Evolutionary conservation across 1,284 basidiomycete genomes (phyloP).

Genomic region (Cryptococcus sp.): DNA sequence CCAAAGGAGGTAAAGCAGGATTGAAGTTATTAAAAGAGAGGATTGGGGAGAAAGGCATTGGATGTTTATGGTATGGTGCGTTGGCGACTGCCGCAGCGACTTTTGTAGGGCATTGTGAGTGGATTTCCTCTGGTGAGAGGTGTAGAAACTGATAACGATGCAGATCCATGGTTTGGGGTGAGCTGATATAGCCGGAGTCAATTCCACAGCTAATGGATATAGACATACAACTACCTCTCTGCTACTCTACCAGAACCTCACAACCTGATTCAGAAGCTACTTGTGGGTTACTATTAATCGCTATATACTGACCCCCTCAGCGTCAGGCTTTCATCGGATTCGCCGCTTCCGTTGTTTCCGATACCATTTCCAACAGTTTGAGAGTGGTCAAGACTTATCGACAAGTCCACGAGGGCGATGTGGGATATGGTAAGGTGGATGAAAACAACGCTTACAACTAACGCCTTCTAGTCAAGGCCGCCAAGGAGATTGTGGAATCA

Average conservation of each 20-base stretch:
- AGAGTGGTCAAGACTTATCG: slow-evolving; percentile 90
- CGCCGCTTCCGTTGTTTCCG: slow-evolving; percentile 70
- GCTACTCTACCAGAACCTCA: slow-evolving; percentile 58
- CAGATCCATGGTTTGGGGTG: neutral
- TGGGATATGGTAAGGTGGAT: slow-evolving; percentile 58
- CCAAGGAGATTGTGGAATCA: slow-evolving; percentile 58
- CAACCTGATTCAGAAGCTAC: slow-evolving; percentile 57
- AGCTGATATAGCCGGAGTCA: neutral
- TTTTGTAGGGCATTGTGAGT: slow-evolving; percentile 76
- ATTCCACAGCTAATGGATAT: slow-evolving; percentile 1
- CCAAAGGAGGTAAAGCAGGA: slow-evolving; percentile 65
- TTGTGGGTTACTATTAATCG: slow-evolving; percentile 23
- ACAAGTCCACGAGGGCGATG: slow-evolving; percentile 72
- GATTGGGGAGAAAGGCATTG: slow-evolving; percentile 68
- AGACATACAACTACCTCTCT: slow-evolving; percentile 75
- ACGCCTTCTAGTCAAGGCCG: slow-evolving; percentile 29
- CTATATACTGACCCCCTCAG: slow-evolving; percentile 4
- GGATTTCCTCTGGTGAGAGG: slow-evolving; percentile 43
- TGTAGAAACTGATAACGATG: neutral
- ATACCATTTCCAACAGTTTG: slow-evolving; percentile 76
- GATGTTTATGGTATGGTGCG: slow-evolving; percentile 79
- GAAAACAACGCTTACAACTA: neutral
- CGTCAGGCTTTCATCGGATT: slow-evolving; percentile 86
- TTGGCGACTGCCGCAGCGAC: slow-evolving; percentile 82
- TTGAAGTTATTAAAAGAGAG: slow-evolving; percentile 61